Evolutionary conservation across 192 early-diverging fungal genomes (phyloP).

Genomic region (Dimargaris xerosporica): DNA sequence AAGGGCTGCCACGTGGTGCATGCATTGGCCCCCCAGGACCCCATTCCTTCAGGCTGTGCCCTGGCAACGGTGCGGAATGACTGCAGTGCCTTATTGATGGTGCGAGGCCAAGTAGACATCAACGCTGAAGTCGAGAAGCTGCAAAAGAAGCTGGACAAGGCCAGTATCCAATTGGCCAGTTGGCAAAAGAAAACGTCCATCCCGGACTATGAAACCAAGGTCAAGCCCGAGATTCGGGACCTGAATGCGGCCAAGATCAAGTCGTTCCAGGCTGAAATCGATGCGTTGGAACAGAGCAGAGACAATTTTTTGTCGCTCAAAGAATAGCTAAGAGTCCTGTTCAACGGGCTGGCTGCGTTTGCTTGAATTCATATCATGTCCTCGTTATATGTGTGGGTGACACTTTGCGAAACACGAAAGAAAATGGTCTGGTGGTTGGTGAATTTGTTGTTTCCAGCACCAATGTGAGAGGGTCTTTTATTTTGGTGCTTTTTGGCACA

Average conservation of each 20-base stretch:
- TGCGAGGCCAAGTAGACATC: constrained; percentile 65
- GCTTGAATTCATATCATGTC: too few species aligned
- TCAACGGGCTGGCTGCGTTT: background rate
- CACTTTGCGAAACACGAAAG: too few species aligned
- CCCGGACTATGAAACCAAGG: constrained; percentile 52
- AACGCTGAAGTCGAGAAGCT: constrained; percentile 71
- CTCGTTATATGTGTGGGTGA: too few species aligned
- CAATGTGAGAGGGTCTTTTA: too few species aligned
- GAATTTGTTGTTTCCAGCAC: too few species aligned
- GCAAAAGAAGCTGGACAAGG: constrained; percentile 57
- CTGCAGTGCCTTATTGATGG: constrained; percentile 55
- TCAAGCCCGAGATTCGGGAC: constrained; percentile 57
- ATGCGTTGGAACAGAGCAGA: constrained; percentile 43
- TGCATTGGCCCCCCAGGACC: constrained; percentile 31
- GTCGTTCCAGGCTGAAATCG: constrained; percentile 61
- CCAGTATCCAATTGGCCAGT: background rate
- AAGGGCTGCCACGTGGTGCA: constrained; percentile 57
- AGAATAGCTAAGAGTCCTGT: constrained; percentile 14
- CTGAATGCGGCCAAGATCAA: constrained; percentile 52
- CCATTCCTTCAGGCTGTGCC: constrained; percentile 67
- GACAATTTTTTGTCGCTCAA: constrained; percentile 54
- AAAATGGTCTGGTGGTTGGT: too few species aligned
- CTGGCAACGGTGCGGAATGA: constrained; percentile 53
- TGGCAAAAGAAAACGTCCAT: constrained; percentile 40
- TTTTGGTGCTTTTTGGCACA: too few species aligned